Evolutionary conservation across 345 rosid species (phyloP).

Genomic region (Eucalyptus tenuipes): DNA sequence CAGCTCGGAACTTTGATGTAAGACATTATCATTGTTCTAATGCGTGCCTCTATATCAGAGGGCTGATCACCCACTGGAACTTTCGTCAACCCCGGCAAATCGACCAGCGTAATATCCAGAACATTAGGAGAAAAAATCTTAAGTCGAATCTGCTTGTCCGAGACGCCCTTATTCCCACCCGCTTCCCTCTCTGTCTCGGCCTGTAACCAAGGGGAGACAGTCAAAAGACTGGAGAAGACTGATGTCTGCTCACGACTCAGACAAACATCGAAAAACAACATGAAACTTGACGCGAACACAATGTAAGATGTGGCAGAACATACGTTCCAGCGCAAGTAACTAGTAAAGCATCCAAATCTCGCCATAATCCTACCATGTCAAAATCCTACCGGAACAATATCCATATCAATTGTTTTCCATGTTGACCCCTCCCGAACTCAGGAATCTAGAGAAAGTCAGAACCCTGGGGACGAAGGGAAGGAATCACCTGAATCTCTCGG

Average conservation of each 20-base stretch:
- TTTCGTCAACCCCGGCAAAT: slow-evolving; percentile 93
- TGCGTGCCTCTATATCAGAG: slow-evolving; percentile 83
- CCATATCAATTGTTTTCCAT: background rate
- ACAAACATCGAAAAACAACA: background rate
- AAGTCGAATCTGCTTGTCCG: slow-evolving; percentile 79
- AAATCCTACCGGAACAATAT: background rate
- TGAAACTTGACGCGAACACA: background rate
- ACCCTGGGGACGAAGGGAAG: background rate
- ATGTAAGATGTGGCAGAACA: background rate
- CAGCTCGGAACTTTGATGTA: slow-evolving; percentile 80
- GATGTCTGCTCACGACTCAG: background rate
- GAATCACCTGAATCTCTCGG: slow-evolving; percentile 73
- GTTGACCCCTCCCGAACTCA: background rate
- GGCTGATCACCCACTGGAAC: slow-evolving; percentile 99
- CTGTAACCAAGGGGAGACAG: slow-evolving; percentile 13
- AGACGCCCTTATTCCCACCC: slow-evolving; percentile 88
- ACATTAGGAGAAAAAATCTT: slow-evolving; percentile 92
- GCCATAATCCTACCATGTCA: background rate
- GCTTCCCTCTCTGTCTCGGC: slow-evolving; percentile 80
- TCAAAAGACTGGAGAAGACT: background rate
- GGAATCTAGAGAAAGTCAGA: background rate
- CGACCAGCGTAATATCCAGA: slow-evolving; percentile 87
- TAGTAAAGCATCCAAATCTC: background rate
- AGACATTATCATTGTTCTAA: slow-evolving; percentile 94
- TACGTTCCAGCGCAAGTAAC: background rate